Evolutionary conservation across 208 protist species (phyloP).

Genomic region (Leishmania major): DNA sequence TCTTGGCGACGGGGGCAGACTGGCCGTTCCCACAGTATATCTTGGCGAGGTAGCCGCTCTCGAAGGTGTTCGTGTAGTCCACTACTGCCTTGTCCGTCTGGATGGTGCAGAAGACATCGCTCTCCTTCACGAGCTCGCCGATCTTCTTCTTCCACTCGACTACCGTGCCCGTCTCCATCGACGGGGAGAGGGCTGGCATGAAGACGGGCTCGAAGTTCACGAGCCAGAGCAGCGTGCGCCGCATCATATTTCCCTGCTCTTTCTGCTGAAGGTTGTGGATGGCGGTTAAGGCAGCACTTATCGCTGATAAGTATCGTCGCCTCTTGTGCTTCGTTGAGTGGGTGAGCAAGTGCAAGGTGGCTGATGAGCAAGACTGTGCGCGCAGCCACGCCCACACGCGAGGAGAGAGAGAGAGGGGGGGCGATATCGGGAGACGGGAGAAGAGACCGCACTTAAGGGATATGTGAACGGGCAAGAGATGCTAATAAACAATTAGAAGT

Average conservation of each 20-base stretch:
- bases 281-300: not conserved
- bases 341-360: not conserved
- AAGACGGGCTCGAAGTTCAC: constrained; percentile 80
- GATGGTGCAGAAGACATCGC: constrained; percentile 94
- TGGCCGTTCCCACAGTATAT: constrained; percentile 89
- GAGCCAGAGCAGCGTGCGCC: constrained; percentile 56
- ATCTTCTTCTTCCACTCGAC: constrained; percentile 93
- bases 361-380: not conserved
- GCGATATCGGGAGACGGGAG: not conserved
- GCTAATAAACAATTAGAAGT: not conserved
- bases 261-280: not conserved
- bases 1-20: constrained; percentile 74
- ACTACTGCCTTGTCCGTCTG: constrained; percentile 98
- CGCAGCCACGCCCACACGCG: not conserved
- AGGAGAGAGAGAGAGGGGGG: not conserved
- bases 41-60: constrained; percentile 95
- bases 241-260: constrained; percentile 57
- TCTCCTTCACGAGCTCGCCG: constrained; percentile 92
- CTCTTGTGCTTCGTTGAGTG: not conserved
- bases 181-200: constrained; percentile 91
- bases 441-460: not conserved
- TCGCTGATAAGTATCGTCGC: not conserved
- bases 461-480: not conserved
- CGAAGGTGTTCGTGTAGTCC: constrained; percentile 95
- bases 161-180: constrained; percentile 87